Percentiles rank a stretch among this genome's conserved stretches.
phyloP scores from a whole-genome alignment of 306 rosid species.

The Canavalia gladiata region DNA sequence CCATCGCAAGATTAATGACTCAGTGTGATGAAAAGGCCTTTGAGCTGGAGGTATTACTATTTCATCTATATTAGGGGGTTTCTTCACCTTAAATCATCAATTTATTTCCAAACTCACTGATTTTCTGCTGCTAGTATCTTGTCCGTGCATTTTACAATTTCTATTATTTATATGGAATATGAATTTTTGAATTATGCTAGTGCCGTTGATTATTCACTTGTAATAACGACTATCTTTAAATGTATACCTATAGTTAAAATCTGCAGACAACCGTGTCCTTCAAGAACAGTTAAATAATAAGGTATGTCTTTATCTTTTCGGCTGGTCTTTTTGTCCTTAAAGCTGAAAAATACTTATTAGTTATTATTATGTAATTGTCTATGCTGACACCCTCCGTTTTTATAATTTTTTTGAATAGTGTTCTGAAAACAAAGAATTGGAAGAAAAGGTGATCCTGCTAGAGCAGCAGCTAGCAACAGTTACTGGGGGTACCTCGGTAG shows the following conservation, averaged over 20 bases:
- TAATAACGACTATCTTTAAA: background rate
- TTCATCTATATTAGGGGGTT: constrained; percentile 9
- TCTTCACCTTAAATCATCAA: constrained; percentile 38
- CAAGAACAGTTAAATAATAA: constrained; percentile 89
- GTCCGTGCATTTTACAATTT: constrained; percentile 23
- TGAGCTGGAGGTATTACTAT: constrained; percentile 84
- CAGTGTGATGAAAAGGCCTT: constrained; percentile 87
- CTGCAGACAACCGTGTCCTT: constrained; percentile 96
- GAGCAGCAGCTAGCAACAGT: constrained; percentile 64
- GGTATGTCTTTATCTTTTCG: constrained; percentile 57
- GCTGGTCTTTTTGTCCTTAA: constrained; percentile 4
- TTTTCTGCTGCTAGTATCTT: background rate
- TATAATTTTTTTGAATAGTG: constrained; percentile 56
- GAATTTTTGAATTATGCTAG: constrained; percentile 27
- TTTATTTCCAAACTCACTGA: constrained; percentile 30
- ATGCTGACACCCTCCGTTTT: constrained; percentile 36
- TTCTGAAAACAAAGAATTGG: constrained; percentile 82
- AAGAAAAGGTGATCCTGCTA: constrained; percentile 72
- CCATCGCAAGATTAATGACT: constrained; percentile 77
- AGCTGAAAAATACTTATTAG: background rate
- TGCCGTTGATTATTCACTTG: constrained; percentile 22
- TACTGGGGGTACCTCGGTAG: constrained; percentile 54
- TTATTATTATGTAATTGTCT: background rate
- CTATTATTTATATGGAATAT: constrained; percentile 22
- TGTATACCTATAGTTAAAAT: constrained; percentile 70